Percentiles rank a stretch among this genome's conserved stretches.
Conservation (phyloP, 352 stramenopile species). For the Pythium scleroteichum region DNA sequence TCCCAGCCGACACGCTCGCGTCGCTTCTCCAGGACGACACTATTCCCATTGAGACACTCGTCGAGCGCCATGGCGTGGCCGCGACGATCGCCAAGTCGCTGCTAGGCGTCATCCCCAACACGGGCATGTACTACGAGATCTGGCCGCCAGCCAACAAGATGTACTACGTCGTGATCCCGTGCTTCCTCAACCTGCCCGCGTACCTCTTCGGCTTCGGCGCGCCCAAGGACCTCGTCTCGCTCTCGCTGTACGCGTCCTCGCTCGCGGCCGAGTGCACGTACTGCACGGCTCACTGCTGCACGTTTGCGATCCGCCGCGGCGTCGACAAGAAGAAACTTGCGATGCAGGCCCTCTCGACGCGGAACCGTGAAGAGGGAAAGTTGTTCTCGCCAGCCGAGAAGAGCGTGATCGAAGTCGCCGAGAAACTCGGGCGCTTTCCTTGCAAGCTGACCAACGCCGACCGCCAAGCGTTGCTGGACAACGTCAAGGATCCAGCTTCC, state of each 20-base stretch:
- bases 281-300: conserved; percentile 26
- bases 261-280: conserved; percentile 22
- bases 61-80: conserved; percentile 16
- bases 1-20: conserved; percentile 21
- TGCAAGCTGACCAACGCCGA: conserved; percentile 27
- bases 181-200: conserved; percentile 23
- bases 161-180: conserved; percentile 29
- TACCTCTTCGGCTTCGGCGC: conserved; percentile 25
- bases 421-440: conserved; percentile 12
- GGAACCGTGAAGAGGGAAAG: conserved; percentile 1
- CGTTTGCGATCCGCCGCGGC: conserved; percentile 23
- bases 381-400: conserved; percentile 18
- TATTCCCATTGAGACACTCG: conserved; percentile 19
- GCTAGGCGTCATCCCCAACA: conserved; percentile 24
- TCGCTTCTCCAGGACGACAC: conserved; percentile 23
- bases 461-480: conserved; percentile 7
- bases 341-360: conserved; percentile 3
- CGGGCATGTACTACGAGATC: conserved; percentile 29
- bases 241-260: conserved; percentile 24
- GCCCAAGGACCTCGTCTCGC: conserved; percentile 20
- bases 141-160: conserved; percentile 27
- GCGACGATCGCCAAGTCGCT: conserved; percentile 22
- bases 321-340: conserved; percentile 19
- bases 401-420: conserved; percentile 20
- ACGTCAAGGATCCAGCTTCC: conserved; percentile 7